These are phyloP conservation scores for Pseudogymnoascus sp. DNA, from an alignment of 2,329 filamentous ascomycete species.

Conservation along the genomic window DNA sequence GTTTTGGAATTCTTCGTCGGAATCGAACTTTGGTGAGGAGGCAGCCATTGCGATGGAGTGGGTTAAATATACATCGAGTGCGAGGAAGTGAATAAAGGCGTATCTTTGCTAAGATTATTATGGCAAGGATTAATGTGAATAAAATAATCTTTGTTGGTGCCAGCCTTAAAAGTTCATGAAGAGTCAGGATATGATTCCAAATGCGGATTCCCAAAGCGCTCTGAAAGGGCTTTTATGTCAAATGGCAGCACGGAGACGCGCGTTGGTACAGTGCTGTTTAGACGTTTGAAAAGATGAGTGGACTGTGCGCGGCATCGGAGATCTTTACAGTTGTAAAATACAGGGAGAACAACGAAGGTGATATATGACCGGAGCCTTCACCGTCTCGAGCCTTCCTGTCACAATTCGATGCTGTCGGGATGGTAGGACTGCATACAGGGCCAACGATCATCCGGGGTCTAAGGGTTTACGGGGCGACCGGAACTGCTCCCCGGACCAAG, in stretches of 20 bases:
- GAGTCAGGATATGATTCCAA: not conserved
- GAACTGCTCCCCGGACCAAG: not conserved
- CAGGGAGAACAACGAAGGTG: not conserved
- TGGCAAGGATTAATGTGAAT: not conserved
- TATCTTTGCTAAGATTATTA: not conserved
- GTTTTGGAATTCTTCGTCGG: slow-evolving; percentile 3
- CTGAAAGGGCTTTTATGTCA: not conserved
- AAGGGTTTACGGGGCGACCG: not conserved
- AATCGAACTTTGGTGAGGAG: slow-evolving; percentile 7
- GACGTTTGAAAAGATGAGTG: not conserved
- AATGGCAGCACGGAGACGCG: not conserved
- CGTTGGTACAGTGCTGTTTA: not conserved
- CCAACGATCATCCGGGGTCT: not conserved
- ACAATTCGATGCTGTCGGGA: not conserved
- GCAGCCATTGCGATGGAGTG: not conserved
- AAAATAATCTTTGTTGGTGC: not conserved
- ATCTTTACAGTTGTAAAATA: not conserved
- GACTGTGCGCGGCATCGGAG: not conserved
- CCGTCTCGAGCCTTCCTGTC: not conserved
- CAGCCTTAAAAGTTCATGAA: not conserved
- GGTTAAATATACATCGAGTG: not conserved
- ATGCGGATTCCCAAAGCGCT: not conserved
- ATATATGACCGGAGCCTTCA: slow-evolving; percentile 1
- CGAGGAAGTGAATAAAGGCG: not conserved
- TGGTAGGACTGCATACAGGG: slow-evolving; percentile 7